Percentiles rank a stretch among this genome's conserved stretches.
These are phyloP conservation scores for Fraxinus americana DNA, from an alignment of 257 asterid species.

Conservation along the genomic window DNA sequence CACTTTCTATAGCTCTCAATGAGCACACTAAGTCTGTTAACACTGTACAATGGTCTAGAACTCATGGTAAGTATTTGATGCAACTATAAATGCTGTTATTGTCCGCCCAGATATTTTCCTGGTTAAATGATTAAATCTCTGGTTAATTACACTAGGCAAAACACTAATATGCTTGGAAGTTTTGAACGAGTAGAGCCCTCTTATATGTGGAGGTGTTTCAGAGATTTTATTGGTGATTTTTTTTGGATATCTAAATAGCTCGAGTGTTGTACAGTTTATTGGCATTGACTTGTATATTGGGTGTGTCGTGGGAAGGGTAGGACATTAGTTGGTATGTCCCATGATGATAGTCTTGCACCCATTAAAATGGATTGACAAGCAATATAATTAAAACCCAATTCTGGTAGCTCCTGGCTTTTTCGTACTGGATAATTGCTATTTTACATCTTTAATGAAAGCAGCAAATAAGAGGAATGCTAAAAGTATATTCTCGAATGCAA, in stretches of 20 bases:
- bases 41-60: conserved; percentile 77
- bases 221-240: not conserved
- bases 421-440: not conserved
- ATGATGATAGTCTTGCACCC: not conserved
- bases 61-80: conserved; percentile 56
- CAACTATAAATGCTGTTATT: conserved; percentile 6
- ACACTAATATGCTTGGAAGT: not conserved
- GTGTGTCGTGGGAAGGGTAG: not conserved
- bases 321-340: not conserved
- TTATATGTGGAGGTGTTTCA: not conserved
- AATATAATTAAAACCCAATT: not conserved
- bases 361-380: not conserved
- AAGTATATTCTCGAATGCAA: not conserved
- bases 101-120: not conserved
- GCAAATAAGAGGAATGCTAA: not conserved
- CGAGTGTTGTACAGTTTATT: not conserved
- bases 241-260: not conserved
- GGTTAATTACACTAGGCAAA: not conserved
- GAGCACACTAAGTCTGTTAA: conserved; percentile 83
- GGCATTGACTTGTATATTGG: not conserved
- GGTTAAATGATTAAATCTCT: not conserved
- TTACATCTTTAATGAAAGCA: not conserved
- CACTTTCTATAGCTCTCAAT: conserved; percentile 50
- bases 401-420: not conserved
- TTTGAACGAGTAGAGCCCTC: not conserved